Base-by-base conservation (phyloP, 768 basidiomycete species). In the Suillus lakei region DNA sequence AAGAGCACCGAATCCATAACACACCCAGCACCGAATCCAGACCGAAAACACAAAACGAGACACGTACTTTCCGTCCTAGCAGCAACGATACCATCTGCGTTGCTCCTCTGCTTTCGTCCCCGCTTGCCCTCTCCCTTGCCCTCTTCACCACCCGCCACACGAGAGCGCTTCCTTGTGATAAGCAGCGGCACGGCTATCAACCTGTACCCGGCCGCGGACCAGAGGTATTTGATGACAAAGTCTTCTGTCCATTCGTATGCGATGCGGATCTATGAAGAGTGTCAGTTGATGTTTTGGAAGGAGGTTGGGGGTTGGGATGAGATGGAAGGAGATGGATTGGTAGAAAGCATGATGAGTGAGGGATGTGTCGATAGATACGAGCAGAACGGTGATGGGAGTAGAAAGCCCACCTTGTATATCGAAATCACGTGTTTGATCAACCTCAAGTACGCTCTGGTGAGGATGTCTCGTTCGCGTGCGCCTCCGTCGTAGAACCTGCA, bases 231-330 rank as follows among this genome's bases (percentile, higher is more conserved):
- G 83, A 98, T 95, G 23, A 98, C 91, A 69, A 94, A 96, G 79
- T 98, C 96, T 73, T 98, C 96, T 0, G 93, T 98, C 96, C 93
- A 98, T 79, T 89, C 93, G 72, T 94, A 96, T 2, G 91, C 91
- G 55, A 96, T 93, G 18, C 95, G 90, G 61, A 95, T 93, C 91
- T 93, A 66, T 34, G 43, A 5, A 51, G 8, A 39, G 32, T 44
- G 38, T 62, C 23, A 58, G 36, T 55, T 43, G 34, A 50, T 26
- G 8, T 10, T 34, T 36, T n/a, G 21, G 15, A 13, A 55, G n/a
- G 23, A 30, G 28, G n/a, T n/a, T n/a, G n/a, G n/a, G n/a, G n/a
- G n/a, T 55, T 54, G 51, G 39, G 5, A 23, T 9, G 18, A 18
- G n/a, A n/a, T n/a, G n/a, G 26, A 51, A 51, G 28, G 13, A 15